Conservation (phyloP, 352 stramenopile genomes). For the Phytophthora rubi region DNA sequence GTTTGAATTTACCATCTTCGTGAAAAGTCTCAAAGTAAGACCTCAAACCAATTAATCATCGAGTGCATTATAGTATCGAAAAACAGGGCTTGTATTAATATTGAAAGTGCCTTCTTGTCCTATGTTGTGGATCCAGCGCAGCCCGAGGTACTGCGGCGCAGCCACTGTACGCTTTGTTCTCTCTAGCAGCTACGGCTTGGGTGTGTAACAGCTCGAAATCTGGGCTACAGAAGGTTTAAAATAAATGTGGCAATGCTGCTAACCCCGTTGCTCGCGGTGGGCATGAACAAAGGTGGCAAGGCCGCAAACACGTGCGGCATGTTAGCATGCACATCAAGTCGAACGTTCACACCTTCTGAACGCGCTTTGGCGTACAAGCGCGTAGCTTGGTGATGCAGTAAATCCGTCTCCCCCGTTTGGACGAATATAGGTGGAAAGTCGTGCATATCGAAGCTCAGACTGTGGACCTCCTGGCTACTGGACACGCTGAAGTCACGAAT, state of each 20-base stretch:
- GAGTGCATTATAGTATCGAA: too few species aligned
- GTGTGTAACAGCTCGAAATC: too few species aligned
- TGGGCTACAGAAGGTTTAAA: background rate
- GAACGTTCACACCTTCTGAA: background rate
- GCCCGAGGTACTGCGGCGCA: too few species aligned
- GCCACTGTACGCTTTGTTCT: too few species aligned
- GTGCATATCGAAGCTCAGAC: background rate
- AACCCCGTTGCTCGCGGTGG: background rate
- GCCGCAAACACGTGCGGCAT: slow-evolving; percentile 2
- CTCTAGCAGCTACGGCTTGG: too few species aligned
- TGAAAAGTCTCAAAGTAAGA: too few species aligned
- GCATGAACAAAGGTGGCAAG: background rate
- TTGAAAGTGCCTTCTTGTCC: too few species aligned
- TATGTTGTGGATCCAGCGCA: too few species aligned
- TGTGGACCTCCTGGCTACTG: background rate
- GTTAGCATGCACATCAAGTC: background rate
- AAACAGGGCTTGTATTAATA: too few species aligned
- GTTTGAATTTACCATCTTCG: too few species aligned
- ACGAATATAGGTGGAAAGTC: background rate
- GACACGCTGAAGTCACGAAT: background rate
- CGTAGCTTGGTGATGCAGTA: background rate
- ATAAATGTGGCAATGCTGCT: background rate
- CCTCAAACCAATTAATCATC: too few species aligned
- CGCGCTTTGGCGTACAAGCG: background rate
- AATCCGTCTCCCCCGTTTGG: background rate